Base-by-base conservation (phyloP, 2,329 filamentous ascomycete species). In the Sporothrix pallida region DNA sequence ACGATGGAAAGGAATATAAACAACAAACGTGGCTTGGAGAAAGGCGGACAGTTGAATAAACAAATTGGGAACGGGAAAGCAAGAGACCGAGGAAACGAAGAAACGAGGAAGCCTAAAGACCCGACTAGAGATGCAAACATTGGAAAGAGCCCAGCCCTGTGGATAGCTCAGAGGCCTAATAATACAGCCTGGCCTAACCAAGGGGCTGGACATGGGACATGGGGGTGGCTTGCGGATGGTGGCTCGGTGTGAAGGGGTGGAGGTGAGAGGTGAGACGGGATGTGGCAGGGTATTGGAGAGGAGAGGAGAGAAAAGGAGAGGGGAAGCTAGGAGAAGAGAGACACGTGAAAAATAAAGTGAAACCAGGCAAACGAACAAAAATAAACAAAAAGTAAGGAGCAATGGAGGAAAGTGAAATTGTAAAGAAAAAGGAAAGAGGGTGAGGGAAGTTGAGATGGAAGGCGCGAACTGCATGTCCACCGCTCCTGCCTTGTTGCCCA, bases 401-500 rank as follows among this genome's bases (percentile, higher is more conserved):
- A 7, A 37, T 37, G 31, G 7, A 37, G 31, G 31, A 37, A 37
- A 37, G 31, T 37, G 31, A 23, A 63, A 17, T 46, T 15, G 60
- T 17, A 46, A 65, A 65, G 17, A 46, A 46, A 23, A n/a, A 6
- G n/a, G 7, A 20, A 50, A 42, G 48, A 20, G 60, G 46, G 10
- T 13, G 46, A 37, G 48, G 13, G 56, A n/a, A 52, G 37, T 8
- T 23, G 46, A 46, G 20, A 50, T 15, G 44, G 46, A 69, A 50
- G 63, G 44, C 48, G 20, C 37, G 37, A 44, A 26, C 20, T 26
- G 10, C 20, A 50, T 13, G 23, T 44, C 23, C 8, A 52, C 31
- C 65, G 23, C 65, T 69, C 65, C 46, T 68, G 65, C 65, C 62
- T 63, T 20, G 37, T 20, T 37, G 31, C 60, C 60, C 37, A 46